phyloP scores from a whole-genome alignment of 495 filamentous ascomycete species.

The Polyplosphaeria fusca region DNA sequence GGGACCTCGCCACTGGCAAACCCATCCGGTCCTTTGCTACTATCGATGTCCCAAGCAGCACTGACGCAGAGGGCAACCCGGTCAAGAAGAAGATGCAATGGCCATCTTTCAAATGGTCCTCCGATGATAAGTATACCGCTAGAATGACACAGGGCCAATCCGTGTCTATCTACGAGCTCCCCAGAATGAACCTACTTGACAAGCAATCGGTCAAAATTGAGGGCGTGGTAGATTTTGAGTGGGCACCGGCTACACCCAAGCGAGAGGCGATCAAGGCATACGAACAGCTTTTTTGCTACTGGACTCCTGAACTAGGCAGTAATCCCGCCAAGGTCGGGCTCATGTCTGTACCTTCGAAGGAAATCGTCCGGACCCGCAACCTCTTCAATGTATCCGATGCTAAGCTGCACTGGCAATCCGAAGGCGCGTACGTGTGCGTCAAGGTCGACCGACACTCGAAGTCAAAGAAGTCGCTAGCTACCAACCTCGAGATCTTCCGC shows the following conservation, averaged over 20 bases:
- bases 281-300: conserved; percentile 96
- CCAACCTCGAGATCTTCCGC: conserved; percentile 97
- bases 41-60: conserved; percentile 65
- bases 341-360: conserved; percentile 93
- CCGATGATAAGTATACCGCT: conserved; percentile 95
- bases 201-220: conserved; percentile 92
- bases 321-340: conserved; percentile 96
- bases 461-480: conserved; percentile 95
- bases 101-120: conserved; percentile 99
- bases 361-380: conserved; percentile 88
- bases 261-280: conserved; percentile 81
- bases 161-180: conserved; percentile 91
- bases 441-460: conserved; percentile 99
- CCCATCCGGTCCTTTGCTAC: conserved; percentile 88
- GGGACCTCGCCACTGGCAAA: conserved; percentile 90
- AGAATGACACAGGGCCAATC: conserved; percentile 82
- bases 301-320: conserved; percentile 97
- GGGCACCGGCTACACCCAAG: conserved; percentile 77
- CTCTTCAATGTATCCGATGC: conserved; percentile 96
- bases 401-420: conserved; percentile 96
- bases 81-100: conserved; percentile 88
- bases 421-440: conserved; percentile 89
- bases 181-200: conserved; percentile 84
- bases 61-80: conserved; percentile 62
- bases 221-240: conserved; percentile 95